phyloP scores from a whole-genome alignment of 805 yeast species.

The Suhomyces prunicola region DNA sequence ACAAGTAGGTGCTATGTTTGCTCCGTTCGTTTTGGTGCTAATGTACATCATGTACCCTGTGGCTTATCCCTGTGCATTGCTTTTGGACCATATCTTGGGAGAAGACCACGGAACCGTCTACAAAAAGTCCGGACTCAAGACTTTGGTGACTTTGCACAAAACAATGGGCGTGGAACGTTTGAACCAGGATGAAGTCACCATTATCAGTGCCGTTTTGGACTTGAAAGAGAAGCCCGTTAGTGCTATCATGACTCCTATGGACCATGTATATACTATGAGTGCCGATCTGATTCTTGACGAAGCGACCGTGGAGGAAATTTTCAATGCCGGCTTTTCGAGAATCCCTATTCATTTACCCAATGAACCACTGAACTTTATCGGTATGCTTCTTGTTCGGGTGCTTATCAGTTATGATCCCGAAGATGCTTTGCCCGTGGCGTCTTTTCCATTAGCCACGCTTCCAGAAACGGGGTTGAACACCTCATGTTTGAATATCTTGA shows the following conservation, averaged over 20 bases:
- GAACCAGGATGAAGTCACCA: slow-evolving; percentile 93
- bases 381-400: slow-evolving; percentile 90
- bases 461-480: slow-evolving; percentile 94
- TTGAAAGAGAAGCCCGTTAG: slow-evolving; percentile 86
- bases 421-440: slow-evolving; percentile 86
- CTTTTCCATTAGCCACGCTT: slow-evolving; percentile 91
- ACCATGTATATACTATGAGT: slow-evolving; percentile 82
- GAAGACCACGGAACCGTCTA: slow-evolving; percentile 96
- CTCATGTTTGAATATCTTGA: slow-evolving; percentile 87
- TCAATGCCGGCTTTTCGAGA: slow-evolving; percentile 91
- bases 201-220: slow-evolving; percentile 89
- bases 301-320: slow-evolving; percentile 78
- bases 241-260: slow-evolving; percentile 91
- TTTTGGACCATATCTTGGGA: slow-evolving; percentile 80
- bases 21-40: slow-evolving; percentile 79
- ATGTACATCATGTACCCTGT: slow-evolving; percentile 92
- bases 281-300: slow-evolving; percentile 83
- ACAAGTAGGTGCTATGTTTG: slow-evolving; percentile 82
- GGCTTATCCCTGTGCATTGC: slow-evolving; percentile 83
- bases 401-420: slow-evolving; percentile 96
- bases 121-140: slow-evolving; percentile 88
- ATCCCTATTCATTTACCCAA: slow-evolving; percentile 90
- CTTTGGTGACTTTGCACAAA: slow-evolving; percentile 86
- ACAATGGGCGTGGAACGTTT: slow-evolving; percentile 94
- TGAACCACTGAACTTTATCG: slow-evolving; percentile 87